These are phyloP conservation scores for Lentinula aciculospora DNA, from an alignment of 768 basidiomycete species.

Conservation along the genomic window DNA sequence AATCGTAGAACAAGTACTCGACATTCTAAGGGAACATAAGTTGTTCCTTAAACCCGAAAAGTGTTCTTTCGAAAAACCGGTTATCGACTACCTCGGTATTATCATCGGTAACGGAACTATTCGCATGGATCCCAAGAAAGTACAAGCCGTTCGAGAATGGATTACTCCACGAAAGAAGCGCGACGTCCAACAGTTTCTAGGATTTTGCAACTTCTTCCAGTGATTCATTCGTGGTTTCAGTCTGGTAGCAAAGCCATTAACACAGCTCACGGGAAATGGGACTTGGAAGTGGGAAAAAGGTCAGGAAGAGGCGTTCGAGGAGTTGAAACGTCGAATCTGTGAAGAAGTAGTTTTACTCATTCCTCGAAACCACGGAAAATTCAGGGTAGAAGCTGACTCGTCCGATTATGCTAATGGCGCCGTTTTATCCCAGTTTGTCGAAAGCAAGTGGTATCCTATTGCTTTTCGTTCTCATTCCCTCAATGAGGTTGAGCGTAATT, in stretches of 20 bases:
- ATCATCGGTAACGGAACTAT: not conserved
- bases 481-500: conserved; percentile 24
- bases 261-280: conserved; percentile 20
- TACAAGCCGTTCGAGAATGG: conserved; percentile 31
- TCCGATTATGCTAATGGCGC: conserved; percentile 26
- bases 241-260: conserved; percentile 20
- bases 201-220: conserved; percentile 35
- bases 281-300: conserved; percentile 20
- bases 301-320: conserved; percentile 19
- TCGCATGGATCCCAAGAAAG: conserved; percentile 33
- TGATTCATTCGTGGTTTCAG: conserved; percentile 28
- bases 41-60: conserved; percentile 22
- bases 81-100: conserved; percentile 16
- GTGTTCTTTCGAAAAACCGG: conserved; percentile 11
- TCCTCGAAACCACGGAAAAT: too few relatives aligned
- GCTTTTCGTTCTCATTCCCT: conserved; percentile 24
- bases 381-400: conserved; percentile 25
- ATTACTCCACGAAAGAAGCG: conserved; percentile 22
- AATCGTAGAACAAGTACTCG: conserved; percentile 12
- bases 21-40: conserved; percentile 13
- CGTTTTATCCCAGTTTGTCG: conserved; percentile 22
- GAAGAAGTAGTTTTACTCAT: conserved; percentile 20
- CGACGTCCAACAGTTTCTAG: conserved; percentile 32
- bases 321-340: conserved; percentile 20
- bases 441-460: conserved; percentile 25